These are phyloP conservation scores for Grifola frondosa DNA, from an alignment of 1,284 basidiomycete genomes.

Conservation along the genomic window DNA sequence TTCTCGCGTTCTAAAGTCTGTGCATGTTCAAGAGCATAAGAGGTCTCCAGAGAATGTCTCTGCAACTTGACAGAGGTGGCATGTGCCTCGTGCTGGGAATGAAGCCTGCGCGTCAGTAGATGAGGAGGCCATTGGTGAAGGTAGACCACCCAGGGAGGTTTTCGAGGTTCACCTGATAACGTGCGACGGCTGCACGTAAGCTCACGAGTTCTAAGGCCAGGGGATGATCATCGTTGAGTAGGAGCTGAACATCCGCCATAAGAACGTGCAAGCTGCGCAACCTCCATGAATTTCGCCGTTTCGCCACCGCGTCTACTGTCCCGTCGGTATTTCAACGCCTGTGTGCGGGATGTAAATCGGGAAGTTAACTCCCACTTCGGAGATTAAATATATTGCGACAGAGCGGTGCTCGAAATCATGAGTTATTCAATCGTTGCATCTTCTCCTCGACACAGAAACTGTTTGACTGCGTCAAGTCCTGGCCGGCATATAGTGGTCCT, in stretches of 20 bases:
- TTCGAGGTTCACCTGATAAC: conserved; percentile 56
- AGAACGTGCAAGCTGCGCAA: conserved; percentile 17
- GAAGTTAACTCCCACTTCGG: too few species aligned
- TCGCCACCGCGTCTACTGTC: conserved; percentile 1
- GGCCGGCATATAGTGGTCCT: too few species aligned
- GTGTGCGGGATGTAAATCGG: too few species aligned
- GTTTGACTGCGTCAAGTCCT: too few species aligned
- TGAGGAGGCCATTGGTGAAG: conserved; percentile 22
- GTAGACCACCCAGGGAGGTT: conserved; percentile 10
- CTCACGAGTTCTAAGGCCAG: conserved; percentile 63
- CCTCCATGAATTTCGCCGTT: conserved; percentile 1
- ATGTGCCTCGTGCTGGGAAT: conserved; percentile 64
- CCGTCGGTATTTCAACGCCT: not conserved
- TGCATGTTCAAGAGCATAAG: conserved; percentile 47
- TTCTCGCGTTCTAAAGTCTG: conserved; percentile 58
- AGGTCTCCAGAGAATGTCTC: conserved; percentile 53
- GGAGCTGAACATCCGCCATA: conserved; percentile 16
- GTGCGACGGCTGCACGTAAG: conserved; percentile 59
- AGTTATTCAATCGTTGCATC: too few species aligned
- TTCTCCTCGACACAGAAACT: too few species aligned
- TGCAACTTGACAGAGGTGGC: conserved; percentile 64
- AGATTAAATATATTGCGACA: too few species aligned
- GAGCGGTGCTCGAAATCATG: too few species aligned
- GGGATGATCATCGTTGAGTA: conserved; percentile 54
- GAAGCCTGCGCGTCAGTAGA: conserved; percentile 27